Evolutionary conservation across 352 stramenopile genomes (phyloP), one percentile per base, ranked within the genome.

Genomic region (Phytopythium montanum): DNA sequence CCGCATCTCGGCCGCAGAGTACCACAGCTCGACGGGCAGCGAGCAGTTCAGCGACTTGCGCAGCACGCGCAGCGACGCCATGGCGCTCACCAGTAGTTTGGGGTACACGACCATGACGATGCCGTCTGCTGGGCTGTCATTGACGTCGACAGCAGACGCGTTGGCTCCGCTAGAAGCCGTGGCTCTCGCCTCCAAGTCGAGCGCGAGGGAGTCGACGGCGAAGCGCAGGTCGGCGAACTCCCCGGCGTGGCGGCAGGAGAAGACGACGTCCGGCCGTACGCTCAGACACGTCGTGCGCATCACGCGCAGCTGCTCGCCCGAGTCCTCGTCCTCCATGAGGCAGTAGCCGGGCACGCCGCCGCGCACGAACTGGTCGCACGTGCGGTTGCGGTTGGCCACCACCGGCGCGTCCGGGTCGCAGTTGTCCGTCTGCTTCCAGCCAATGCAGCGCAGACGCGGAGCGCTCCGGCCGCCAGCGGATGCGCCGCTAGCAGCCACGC

Each of bases 11-110:
- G 63, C 60, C 50, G 68, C 54, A 19, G 70, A 48, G 41, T 79
- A 87, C 79, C 79, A 88, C 25, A 88, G 61, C 49, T 88, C 79
- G 26, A 89, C 64, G n/a, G 75, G 75, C 26, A 89, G 59, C 29
- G 58, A 64, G 56, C 74, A 89, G 41, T 75, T 73, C 23, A 72
- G 44, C 13, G 45, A 60, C 21, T 44, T 28, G n/a, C 79, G 72
- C 45, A 89, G 64, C 5, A 64, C 61, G 21, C 69, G 70, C 28
- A 86, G 60, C 12, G 61, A 70, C 8, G 71, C 73, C 33, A 83
- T 85, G 9, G 59, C 66, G 36, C 73, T 75, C 16, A 75, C 60
- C 34, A 86, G 62, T 44, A 80, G 54, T 48, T 81, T 83, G 0
- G 72, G 73, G 61, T 89, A 85, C 19, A 83, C 64, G 18, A 86